Evolutionary conservation across 1,284 basidiomycete species (phyloP).

Genomic region (Psilocybe mexicana): DNA sequence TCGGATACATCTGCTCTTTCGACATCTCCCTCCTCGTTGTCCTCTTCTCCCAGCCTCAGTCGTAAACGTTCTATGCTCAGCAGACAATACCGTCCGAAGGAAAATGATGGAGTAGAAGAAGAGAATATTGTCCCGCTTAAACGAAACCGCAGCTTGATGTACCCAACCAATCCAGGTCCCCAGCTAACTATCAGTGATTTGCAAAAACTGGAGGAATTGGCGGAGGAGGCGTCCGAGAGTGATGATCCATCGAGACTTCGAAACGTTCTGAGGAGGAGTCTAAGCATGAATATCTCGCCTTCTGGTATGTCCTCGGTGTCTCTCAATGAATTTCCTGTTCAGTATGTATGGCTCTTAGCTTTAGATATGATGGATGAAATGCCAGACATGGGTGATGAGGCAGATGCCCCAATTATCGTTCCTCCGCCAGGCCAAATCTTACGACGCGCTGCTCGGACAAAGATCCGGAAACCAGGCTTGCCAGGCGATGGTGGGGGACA

Average conservation of each 20-base stretch:
- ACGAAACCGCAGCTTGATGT: constrained; percentile 65
- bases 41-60: constrained; percentile 50
- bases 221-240: constrained; percentile 82
- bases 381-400: constrained; percentile 71
- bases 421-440: constrained; percentile 88
- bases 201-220: constrained; percentile 89
- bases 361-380: constrained; percentile 68
- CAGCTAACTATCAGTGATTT: constrained; percentile 90
- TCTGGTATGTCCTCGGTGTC: constrained; percentile 60
- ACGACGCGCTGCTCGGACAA: constrained; percentile 89
- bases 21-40: constrained; percentile 37
- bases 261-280: constrained; percentile 80
- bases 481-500: constrained; percentile 79
- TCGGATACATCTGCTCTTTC: constrained; percentile 35
- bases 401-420: constrained; percentile 87
- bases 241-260: constrained; percentile 86
- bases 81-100: constrained; percentile 79
- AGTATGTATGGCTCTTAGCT: constrained; percentile 38
- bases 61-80: constrained; percentile 90
- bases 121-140: constrained; percentile 68
- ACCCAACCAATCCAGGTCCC: constrained; percentile 57
- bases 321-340: constrained; percentile 16
- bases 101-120: constrained; percentile 74
- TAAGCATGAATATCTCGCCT: constrained; percentile 86
- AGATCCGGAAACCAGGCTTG: constrained; percentile 88